phyloP scores from a whole-genome alignment of 768 basidiomycete genomes.

The Russula olivacea region DNA sequence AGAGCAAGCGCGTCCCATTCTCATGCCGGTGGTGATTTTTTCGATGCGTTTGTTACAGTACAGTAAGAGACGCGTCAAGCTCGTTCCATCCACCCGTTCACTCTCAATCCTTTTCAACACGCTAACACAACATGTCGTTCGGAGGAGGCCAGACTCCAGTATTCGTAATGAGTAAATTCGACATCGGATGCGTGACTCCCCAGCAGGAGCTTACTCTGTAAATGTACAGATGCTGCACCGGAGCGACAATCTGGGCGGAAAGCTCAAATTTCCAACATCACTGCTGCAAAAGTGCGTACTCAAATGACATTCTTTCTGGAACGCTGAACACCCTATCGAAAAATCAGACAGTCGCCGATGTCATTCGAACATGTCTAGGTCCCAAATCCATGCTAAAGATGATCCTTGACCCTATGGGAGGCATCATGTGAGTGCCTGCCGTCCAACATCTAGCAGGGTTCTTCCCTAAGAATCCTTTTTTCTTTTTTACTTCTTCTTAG shows the following conservation, averaged over 20 bases:
- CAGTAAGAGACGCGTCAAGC: background rate
- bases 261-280: conserved; percentile 95
- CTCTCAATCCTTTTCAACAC: background rate
- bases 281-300: conserved; percentile 78
- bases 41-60: no score
- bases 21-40: background rate
- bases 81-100: background rate
- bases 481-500: conserved; percentile 36
- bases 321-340: conserved; percentile 7
- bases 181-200: background rate
- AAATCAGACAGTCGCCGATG: conserved; percentile 88
- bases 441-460: background rate
- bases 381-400: conserved; percentile 99
- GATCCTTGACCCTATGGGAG: conserved; percentile 99
- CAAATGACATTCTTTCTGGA: background rate
- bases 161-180: conserved; percentile 66
- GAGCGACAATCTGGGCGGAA: conserved; percentile 92
- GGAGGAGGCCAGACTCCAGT: conserved; percentile 68
- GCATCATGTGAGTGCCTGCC: conserved; percentile 67
- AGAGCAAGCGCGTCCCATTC: background rate
- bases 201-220: conserved; percentile 7
- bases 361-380: conserved; percentile 94
- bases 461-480: background rate
- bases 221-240: conserved; percentile 73
- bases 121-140: conserved; percentile 27